Evolutionary conservation across 1,139 yeast species (phyloP).

Genomic region (Yamadazyma triangularis): DNA sequence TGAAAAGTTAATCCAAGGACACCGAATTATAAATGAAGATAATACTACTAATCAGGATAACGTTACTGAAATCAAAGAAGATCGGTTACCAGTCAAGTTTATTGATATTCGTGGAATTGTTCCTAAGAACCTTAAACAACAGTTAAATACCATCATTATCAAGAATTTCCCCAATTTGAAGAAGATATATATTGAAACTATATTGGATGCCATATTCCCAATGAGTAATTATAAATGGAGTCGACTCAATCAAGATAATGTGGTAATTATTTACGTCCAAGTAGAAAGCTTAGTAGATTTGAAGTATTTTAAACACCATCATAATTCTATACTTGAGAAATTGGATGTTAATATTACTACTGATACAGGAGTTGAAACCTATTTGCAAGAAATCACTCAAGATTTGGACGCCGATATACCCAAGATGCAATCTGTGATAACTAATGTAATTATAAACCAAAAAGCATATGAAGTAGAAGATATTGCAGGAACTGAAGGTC

Average conservation of each 20-base stretch:
- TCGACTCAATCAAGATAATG: conserved; percentile 2
- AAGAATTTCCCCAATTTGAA: conserved; percentile 31
- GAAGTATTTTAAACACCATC: conserved; percentile 3
- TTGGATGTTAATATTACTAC: neutral
- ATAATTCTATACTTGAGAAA: neutral
- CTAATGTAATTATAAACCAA: too few relatives aligned
- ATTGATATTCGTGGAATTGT: conserved; percentile 22
- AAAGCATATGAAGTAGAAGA: neutral
- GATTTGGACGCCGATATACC: too few relatives aligned
- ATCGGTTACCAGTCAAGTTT: conserved; percentile 11
- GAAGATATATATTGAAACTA: conserved; percentile 23
- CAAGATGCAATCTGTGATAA: neutral
- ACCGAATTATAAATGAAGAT: neutral
- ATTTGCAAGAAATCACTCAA: neutral
- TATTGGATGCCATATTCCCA: conserved; percentile 11
- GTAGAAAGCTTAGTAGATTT: conserved; percentile 2
- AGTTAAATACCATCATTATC: conserved; percentile 31
- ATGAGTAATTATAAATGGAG: conserved; percentile 6
- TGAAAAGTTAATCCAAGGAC: conserved; percentile 12
- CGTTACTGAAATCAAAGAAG: conserved; percentile 9
- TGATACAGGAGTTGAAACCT: neutral
- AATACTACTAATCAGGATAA: neutral
- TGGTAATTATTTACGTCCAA: neutral
- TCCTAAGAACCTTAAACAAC: conserved; percentile 33
- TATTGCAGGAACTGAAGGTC: conserved; percentile 20